Evolutionary conservation across 2,329 filamentous ascomycete species (phyloP).

Genomic region (Botryotinia globosa): DNA sequence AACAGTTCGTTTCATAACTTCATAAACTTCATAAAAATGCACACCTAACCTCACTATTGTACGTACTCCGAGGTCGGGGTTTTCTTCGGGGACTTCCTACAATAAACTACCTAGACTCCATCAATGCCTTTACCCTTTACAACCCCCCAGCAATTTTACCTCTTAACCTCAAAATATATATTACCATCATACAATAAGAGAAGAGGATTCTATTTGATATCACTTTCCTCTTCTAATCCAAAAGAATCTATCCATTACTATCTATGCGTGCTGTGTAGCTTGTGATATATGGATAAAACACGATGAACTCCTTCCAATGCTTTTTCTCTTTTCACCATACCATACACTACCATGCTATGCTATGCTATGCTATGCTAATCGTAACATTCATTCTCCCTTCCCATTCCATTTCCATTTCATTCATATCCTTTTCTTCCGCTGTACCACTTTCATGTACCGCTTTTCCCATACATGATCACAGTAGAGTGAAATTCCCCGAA

Average conservation of each 20-base stretch:
- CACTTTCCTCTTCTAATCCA: not conserved
- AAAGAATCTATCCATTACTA: not conserved
- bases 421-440: not conserved
- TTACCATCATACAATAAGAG: not conserved
- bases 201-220: slow-evolving; percentile 10
- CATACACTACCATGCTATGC: not conserved
- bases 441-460: not conserved
- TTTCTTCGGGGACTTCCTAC: not conserved
- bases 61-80: slow-evolving; percentile 9
- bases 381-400: not conserved
- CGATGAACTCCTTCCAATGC: slow-evolving; percentile 11
- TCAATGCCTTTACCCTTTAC: not conserved
- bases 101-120: not conserved
- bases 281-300: not conserved
- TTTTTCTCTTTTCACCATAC: not conserved
- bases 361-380: slow-evolving; percentile 1
- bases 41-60: not conserved
- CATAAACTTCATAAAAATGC: not conserved
- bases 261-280: not conserved
- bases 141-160: not conserved
- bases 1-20: not conserved
- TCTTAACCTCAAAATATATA: not conserved
- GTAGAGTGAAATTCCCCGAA: not conserved
- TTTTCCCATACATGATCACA: not conserved
- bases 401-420: not conserved